Percentiles rank a stretch among this genome's conserved stretches.
Conservation (phyloP, 176 grass and related monocot genomes). For the Puccinellia tenuiflora region DNA sequence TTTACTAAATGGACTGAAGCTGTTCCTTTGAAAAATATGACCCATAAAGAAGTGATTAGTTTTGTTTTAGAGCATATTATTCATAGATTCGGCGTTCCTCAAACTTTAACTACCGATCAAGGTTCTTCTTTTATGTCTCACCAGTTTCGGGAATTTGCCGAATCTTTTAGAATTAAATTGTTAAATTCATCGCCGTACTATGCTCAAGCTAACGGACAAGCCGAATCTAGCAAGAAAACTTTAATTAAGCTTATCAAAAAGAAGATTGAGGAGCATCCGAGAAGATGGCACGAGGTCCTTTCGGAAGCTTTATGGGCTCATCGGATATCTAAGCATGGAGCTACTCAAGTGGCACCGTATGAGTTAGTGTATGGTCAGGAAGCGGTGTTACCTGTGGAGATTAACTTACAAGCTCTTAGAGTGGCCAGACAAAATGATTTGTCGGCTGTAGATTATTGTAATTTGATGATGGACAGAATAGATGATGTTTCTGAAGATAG, state of each 20-base stretch:
- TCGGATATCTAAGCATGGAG: conserved; percentile 10
- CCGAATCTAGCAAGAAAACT: not conserved
- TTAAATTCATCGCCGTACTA: conserved; percentile 10
- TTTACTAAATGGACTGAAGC: not conserved
- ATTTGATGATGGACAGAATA: not conserved
- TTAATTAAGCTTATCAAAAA: conserved; percentile 13
- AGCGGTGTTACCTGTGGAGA: not conserved
- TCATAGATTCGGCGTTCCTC: not conserved
- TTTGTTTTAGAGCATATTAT: not conserved
- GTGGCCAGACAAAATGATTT: not conserved
- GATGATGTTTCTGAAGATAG: not conserved
- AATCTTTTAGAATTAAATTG: not conserved
- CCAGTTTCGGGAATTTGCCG: not conserved
- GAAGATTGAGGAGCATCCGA: not conserved
- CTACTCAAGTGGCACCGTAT: not conserved
- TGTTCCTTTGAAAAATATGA: not conserved
- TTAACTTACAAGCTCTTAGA: not conserved
- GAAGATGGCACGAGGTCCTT: conserved; percentile 6
- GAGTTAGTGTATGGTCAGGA: not conserved
- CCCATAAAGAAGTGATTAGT: not conserved
- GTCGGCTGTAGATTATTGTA: not conserved
- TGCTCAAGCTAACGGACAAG: not conserved
- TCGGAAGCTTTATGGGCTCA: conserved; percentile 25
- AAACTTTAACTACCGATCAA: not conserved
- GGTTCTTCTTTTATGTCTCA: conserved; percentile 19